Evolutionary conservation across 768 basidiomycete genomes (phyloP), one percentile per base, ranked within the genome.

Genomic region (Rhizopogon vinicolor): DNA sequence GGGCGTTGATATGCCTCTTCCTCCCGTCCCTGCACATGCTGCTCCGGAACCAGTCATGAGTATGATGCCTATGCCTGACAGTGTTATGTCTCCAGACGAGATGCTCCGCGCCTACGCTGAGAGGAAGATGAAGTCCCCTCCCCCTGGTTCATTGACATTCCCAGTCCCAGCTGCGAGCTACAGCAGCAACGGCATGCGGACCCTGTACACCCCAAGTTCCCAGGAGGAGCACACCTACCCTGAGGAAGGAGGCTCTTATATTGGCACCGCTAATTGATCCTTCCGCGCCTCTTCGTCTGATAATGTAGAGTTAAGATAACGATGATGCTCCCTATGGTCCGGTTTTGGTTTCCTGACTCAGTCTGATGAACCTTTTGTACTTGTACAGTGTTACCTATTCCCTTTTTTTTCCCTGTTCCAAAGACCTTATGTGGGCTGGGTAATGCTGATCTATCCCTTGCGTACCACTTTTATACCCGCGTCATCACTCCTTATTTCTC

Each of bases 91-190:
- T 1, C 89, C 89, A 3, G 89, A 91, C 64, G 89, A 82, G 25
- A 87, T 91, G 84, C 74, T 91, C 44, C 82, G 85, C 39, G 86
- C 85, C 1, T 90, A 89, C 57, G 87, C 87, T 5, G 79, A 74
- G 28, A 74, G 79, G 58, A 72, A 68, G 44, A 62, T 67, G 13
- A 58, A 63, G 10, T 72, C 71, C 25, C 72, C 70, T 57, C 69
- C 71, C 44, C 61, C 66, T 33, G 63, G 69, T 3, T 59, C 70
- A 13, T 62, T 72, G 13, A 57, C 69, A 18, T 72, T 69, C 52
- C 69, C 69, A 10, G 42, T 59, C 2, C 71, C 63, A 22, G 50
- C 60, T 25, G 60, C 62, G 40, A 67, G 60, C 49, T 64, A 60
- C 50, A 53, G 61, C 37, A 56, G 69, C 6, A 54, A 61, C 33